Conservation (phyloP, 1,284 basidiomycete genomes). For the Ustilago hordei region DNA sequence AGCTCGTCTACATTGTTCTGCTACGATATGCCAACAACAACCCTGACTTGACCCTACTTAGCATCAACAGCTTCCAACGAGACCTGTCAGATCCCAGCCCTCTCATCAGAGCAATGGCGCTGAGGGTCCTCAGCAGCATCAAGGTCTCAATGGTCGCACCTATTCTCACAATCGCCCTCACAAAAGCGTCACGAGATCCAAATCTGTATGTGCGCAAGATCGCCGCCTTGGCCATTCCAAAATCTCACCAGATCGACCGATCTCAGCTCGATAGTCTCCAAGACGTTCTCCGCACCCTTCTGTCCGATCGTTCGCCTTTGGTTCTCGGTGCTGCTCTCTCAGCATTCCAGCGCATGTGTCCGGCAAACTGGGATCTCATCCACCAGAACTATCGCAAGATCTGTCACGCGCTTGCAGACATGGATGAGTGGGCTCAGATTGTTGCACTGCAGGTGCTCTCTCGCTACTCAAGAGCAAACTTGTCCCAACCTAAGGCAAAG, state of each 20-base stretch:
- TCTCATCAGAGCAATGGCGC: conserved; percentile 85
- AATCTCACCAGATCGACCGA: conserved; percentile 76
- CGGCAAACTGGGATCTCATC: conserved; percentile 76
- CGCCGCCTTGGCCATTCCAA: conserved; percentile 88
- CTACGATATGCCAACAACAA: conserved; percentile 80
- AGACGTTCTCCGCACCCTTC: conserved; percentile 79
- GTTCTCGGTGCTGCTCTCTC: conserved; percentile 87
- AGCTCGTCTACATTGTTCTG: conserved; percentile 97
- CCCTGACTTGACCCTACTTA: conserved; percentile 92
- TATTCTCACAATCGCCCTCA: conserved; percentile 87
- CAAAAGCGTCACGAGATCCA: conserved; percentile 87
- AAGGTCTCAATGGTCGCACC: conserved; percentile 86
- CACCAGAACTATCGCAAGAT: conserved; percentile 89
- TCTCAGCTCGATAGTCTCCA: conserved; percentile 80
- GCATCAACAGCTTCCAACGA: conserved; percentile 99
- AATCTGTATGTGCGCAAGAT: conserved; percentile 94
- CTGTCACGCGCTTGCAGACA: conserved; percentile 85
- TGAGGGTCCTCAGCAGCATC: conserved; percentile 92
- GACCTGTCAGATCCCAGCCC: conserved; percentile 92
- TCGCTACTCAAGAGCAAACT: conserved; percentile 79
- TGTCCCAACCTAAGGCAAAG: conserved; percentile 23
- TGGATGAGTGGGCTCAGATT: conserved; percentile 96
- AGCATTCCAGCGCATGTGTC: conserved; percentile 75
- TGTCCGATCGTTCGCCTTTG: conserved; percentile 85
- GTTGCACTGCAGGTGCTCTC: conserved; percentile 82